Conservation (phyloP, 2,329 filamentous ascomycete species). For the Sporothrix pallida region DNA sequence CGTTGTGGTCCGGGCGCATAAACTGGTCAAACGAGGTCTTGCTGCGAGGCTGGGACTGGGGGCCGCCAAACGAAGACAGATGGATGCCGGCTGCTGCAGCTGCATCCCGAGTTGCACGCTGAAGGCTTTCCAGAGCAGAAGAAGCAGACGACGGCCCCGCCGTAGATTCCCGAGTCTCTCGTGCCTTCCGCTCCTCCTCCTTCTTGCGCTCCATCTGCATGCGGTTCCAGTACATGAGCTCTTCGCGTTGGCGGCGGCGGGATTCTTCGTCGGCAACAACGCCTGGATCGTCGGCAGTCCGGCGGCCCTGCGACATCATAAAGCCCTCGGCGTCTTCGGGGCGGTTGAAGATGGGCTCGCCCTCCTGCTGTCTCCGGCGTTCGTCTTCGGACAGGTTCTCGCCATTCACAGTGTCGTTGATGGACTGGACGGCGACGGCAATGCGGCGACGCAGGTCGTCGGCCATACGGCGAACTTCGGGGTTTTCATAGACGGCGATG, state of each 20-base stretch:
- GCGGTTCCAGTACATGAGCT: conserved; percentile 70
- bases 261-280: conserved; percentile 69
- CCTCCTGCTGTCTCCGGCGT: conserved; percentile 42
- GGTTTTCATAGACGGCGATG: conserved; percentile 67
- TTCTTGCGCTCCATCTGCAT: conserved; percentile 56
- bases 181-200: conserved; percentile 40
- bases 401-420: conserved; percentile 63
- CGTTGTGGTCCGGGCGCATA: conserved; percentile 56
- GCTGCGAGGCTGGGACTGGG: conserved; percentile 31
- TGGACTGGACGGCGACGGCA: conserved; percentile 63
- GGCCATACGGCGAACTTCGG: conserved; percentile 66
- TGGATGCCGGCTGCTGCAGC: conserved; percentile 35
- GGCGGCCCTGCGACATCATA: conserved; percentile 55
- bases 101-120: conserved; percentile 35
- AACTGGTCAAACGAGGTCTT: conserved; percentile 64
- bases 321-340: conserved; percentile 71
- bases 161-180: conserved; percentile 9
- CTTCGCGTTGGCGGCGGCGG: conserved; percentile 65
- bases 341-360: conserved; percentile 65
- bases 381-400: conserved; percentile 7
- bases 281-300: conserved; percentile 48
- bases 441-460: conserved; percentile 67
- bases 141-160: background rate
- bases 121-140: conserved; percentile 23
- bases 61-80: conserved; percentile 9